A percentile compares a stretch with the other conserved stretches of the same genome.
phyloP scores from a whole-genome alignment of 2,329 filamentous ascomycete species.

The Grosmannia penicillata region DNA sequence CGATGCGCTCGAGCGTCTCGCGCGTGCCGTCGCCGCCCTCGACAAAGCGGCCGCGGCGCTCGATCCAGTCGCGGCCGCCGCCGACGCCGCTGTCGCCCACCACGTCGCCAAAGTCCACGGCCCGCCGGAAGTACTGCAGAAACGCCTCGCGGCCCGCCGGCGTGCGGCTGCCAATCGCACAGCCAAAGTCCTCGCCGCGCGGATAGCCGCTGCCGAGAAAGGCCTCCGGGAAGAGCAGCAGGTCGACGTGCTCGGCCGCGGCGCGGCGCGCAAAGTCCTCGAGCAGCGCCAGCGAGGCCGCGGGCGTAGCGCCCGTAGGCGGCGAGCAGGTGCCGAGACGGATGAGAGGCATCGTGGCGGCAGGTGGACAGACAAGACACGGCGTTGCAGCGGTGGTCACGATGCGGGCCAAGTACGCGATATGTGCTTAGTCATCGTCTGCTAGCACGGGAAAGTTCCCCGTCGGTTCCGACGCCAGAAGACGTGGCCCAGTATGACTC shows the following conservation, averaged over 20 bases:
- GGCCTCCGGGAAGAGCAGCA: constrained; percentile 83
- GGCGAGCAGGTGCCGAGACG: constrained; percentile 43
- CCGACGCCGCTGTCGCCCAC: constrained; percentile 42
- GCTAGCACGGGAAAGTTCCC: no score
- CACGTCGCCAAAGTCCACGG: constrained; percentile 75
- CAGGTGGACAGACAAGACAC: no score
- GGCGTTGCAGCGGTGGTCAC: no score
- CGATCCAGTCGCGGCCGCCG: constrained; percentile 57
- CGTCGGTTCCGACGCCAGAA: no score
- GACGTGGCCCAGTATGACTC: no score
- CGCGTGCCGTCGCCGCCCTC: constrained; percentile 47
- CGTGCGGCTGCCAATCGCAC: constrained; percentile 54
- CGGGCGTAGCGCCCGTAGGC: constrained; percentile 30
- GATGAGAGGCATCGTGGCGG: constrained; percentile 17
- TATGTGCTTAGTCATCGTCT: background rate
- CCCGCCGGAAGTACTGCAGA: constrained; percentile 60
- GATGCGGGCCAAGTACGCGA: no score
- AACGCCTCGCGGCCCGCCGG: constrained; percentile 66
- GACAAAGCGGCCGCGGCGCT: constrained; percentile 11
- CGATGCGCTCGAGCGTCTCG: constrained; percentile 64
- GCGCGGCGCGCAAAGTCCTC: constrained; percentile 48
- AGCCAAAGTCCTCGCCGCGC: constrained; percentile 64
- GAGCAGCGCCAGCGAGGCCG: constrained; percentile 52
- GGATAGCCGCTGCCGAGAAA: constrained; percentile 78
- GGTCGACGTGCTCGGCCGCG: constrained; percentile 37